Evolutionary conservation across 768 basidiomycete species (phyloP).

Genomic region (Leccinellum rugosiceps): DNA sequence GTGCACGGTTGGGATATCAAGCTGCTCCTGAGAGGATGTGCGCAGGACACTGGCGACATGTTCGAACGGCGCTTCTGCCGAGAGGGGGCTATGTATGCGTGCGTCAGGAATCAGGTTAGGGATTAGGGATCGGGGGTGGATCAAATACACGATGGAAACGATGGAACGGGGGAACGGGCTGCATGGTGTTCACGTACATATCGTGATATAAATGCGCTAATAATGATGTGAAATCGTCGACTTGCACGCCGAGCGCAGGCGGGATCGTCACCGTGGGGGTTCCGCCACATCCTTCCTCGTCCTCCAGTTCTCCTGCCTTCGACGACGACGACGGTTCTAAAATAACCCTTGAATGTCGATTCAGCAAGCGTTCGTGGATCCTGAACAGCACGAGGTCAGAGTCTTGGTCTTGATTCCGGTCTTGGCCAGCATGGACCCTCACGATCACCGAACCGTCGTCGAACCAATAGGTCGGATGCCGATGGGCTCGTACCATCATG

Average conservation of each 20-base stretch:
- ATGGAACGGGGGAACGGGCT: not conserved
- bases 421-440: slow-evolving; percentile 32
- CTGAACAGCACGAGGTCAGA: slow-evolving; percentile 41
- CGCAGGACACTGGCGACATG: slow-evolving; percentile 56
- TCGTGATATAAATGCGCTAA: slow-evolving; percentile 69
- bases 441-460: slow-evolving; percentile 61
- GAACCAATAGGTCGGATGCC: slow-evolving; percentile 60
- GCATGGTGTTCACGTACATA: slow-evolving; percentile 52
- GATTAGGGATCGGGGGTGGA: not conserved
- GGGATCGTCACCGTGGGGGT: slow-evolving; percentile 33
- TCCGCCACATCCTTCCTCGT: not conserved
- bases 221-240: slow-evolving; percentile 51
- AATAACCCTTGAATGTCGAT: slow-evolving; percentile 43
- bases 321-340: not conserved
- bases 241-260: slow-evolving; percentile 34
- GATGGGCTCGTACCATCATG: slow-evolving; percentile 4
- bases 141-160: no score
- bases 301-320: not conserved
- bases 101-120: not conserved
- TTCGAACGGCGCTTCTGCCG: slow-evolving; percentile 39
- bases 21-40: slow-evolving; percentile 49
- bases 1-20: slow-evolving; percentile 58
- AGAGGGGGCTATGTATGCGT: slow-evolving; percentile 42
- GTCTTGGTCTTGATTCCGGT: not conserved
- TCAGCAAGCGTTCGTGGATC: slow-evolving; percentile 52